Percentiles rank a stretch among this genome's conserved stretches.
Evolutionary conservation across 2,329 filamentous ascomycete species (phyloP).

Genomic region (Lachnellula subtilissima): DNA sequence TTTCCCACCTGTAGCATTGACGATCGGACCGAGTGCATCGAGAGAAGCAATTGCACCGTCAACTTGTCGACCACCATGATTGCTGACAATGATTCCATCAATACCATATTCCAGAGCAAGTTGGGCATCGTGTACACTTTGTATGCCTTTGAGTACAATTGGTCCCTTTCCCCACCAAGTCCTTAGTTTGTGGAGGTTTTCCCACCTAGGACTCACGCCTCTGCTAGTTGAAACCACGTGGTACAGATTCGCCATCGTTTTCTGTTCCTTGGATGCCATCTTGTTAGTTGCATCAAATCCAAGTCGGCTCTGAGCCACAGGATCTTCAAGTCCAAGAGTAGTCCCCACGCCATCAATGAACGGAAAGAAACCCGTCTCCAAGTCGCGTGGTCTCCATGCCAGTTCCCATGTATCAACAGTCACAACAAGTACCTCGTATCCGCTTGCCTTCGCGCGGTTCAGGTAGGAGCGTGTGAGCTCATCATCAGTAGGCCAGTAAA

Average conservation of each 20-base stretch:
- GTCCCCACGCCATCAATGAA: conserved; percentile 38
- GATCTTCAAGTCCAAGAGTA: too few relatives aligned
- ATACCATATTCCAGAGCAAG: conserved; percentile 40
- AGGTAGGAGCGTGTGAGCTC: too few relatives aligned
- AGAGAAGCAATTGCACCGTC: conserved; percentile 50
- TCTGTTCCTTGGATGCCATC: too few relatives aligned
- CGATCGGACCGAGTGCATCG: conserved; percentile 52
- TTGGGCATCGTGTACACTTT: conserved; percentile 41
- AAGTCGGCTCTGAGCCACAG: too few relatives aligned
- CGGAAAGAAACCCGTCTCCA: conserved; percentile 57
- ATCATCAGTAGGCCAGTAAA: too few relatives aligned
- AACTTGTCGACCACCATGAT: conserved; percentile 51
- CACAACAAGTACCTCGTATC: conserved; percentile 61
- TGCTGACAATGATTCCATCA: conserved; percentile 49
- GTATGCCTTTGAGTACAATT: conserved; percentile 55
- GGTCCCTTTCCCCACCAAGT: conserved; percentile 29
- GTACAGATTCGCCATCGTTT: too few relatives aligned
- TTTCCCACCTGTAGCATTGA: conserved; percentile 39
- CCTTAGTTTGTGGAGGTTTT: too few relatives aligned
- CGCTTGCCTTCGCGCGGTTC: conserved; percentile 40
- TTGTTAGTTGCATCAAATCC: too few relatives aligned
- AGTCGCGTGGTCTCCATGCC: conserved; percentile 62
- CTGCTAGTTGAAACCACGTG: too few relatives aligned
- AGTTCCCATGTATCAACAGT: conserved; percentile 67
- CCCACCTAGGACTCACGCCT: too few relatives aligned